phyloP scores from a whole-genome alignment of 1,284 basidiomycete species.

The Singerocomus inundabilis region DNA sequence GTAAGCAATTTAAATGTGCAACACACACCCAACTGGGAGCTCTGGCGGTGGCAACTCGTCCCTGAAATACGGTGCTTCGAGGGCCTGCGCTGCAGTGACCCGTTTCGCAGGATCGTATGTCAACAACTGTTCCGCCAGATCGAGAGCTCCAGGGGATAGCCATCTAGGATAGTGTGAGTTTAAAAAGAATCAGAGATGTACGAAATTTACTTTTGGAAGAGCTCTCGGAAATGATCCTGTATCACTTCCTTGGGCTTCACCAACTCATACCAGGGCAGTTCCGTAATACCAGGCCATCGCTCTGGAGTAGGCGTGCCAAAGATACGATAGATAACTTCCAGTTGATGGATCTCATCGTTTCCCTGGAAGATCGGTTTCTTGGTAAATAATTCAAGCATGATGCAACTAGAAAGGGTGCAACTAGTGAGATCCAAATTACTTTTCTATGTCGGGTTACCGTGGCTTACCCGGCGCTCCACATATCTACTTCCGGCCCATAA shows the following conservation, averaged over 20 bases:
- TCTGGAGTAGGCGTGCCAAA: slow-evolving; percentile 87
- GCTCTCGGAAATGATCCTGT: slow-evolving; percentile 71
- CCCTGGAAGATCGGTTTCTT: slow-evolving; percentile 96
- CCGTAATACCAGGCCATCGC: slow-evolving; percentile 80
- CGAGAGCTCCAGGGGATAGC: slow-evolving; percentile 79
- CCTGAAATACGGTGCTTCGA: slow-evolving; percentile 81
- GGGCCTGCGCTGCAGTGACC: slow-evolving; percentile 78
- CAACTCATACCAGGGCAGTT: slow-evolving; percentile 98
- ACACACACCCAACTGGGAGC: slow-evolving; percentile 75
- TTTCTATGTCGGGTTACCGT: not conserved
- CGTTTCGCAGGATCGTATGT: slow-evolving; percentile 81
- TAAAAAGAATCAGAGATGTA: not conserved
- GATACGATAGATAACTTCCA: slow-evolving; percentile 88
- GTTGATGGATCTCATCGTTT: slow-evolving; percentile 94
- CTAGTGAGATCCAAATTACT: not conserved
- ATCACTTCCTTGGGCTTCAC: slow-evolving; percentile 81
- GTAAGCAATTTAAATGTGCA: not conserved
- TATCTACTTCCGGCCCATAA: slow-evolving; percentile 98
- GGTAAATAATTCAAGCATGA: slow-evolving; percentile 96
- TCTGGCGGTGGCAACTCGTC: slow-evolving; percentile 74
- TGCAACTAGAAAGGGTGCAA: slow-evolving; percentile 66
- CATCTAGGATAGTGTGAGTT: slow-evolving; percentile 48
- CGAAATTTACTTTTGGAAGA: slow-evolving; percentile 71
- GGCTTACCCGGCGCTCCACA: slow-evolving; percentile 96
- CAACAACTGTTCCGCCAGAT: slow-evolving; percentile 81